Evolutionary conservation across 306 rosid genomes (phyloP).

Genomic region (Astragalus membranaceus): DNA sequence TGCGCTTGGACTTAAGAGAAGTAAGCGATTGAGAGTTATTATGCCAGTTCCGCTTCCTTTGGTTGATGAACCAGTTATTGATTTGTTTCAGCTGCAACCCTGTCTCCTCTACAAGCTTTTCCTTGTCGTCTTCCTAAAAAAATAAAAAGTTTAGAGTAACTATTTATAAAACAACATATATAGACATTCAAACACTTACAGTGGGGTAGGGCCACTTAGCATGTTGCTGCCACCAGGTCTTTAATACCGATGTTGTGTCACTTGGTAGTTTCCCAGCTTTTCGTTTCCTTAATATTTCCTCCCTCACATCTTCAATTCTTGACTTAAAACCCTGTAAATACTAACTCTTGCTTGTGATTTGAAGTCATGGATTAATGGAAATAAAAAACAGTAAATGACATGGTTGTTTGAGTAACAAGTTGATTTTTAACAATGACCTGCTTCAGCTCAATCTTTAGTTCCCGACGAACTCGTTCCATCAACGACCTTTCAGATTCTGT

Average conservation of each 20-base stretch:
- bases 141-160: too few relatives aligned
- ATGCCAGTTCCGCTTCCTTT: slow-evolving; percentile 97
- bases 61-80: slow-evolving; percentile 97
- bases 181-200: slow-evolving; percentile 33
- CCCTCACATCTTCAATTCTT: slow-evolving; percentile 94
- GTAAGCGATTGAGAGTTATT: slow-evolving; percentile 90
- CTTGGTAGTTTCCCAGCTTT: slow-evolving; percentile 97
- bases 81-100: slow-evolving; percentile 98
- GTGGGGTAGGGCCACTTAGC: slow-evolving; percentile 99
- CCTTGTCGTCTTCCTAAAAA: slow-evolving; percentile 92
- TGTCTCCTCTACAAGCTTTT: slow-evolving; percentile 95
- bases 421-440: slow-evolving; percentile 42
- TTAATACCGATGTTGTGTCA: slow-evolving; percentile 89
- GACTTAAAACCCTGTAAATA: slow-evolving; percentile 81
- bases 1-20: slow-evolving; percentile 95
- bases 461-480: slow-evolving; percentile 92
- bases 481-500: slow-evolving; percentile 87
- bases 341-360: not conserved
- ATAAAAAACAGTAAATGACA: too few relatives aligned
- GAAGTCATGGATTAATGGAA: too few relatives aligned
- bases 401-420: too few relatives aligned
- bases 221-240: slow-evolving; percentile 98
- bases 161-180: too few relatives aligned
- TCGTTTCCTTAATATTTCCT: slow-evolving; percentile 90
- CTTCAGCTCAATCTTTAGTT: slow-evolving; percentile 82